A percentile compares a stretch with the other conserved stretches of the same genome.
Conservation (phyloP, 2,329 filamentous ascomycete genomes). For the Xylaria polymorpha region DNA sequence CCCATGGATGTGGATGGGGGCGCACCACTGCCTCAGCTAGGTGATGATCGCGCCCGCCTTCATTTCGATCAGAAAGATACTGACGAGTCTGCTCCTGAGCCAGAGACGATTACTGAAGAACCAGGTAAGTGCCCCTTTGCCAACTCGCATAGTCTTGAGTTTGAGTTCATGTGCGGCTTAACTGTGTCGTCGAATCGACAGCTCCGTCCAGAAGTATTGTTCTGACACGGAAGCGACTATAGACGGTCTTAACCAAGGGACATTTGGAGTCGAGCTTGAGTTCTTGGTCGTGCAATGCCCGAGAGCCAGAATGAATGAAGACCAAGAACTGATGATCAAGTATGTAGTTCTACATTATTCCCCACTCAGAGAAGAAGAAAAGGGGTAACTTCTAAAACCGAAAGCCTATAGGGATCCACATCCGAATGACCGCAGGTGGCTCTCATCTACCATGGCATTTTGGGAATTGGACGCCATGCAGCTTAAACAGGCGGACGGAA, state of each 20-base stretch:
- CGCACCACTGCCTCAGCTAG: background rate
- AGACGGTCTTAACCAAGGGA: constrained; percentile 16
- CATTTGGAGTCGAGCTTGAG: constrained; percentile 40
- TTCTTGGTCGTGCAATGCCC: constrained; percentile 39
- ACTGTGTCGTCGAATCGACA: background rate
- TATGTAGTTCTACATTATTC: background rate
- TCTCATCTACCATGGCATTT: constrained; percentile 27
- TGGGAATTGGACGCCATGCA: background rate
- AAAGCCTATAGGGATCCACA: constrained; percentile 35
- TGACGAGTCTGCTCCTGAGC: background rate
- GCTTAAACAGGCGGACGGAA: no score
- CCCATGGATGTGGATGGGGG: background rate
- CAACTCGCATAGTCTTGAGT: background rate
- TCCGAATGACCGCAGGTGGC: constrained; percentile 35
- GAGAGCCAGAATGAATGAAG: background rate
- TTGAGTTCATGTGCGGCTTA: background rate
- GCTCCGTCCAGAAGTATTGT: background rate
- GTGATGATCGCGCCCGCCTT: background rate
- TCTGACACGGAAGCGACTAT: background rate
- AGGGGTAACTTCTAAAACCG: background rate
- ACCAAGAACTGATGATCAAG: background rate
- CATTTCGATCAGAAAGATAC: no score
- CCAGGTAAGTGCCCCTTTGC: background rate
- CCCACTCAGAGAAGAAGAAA: no score
- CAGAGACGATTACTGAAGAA: background rate